phyloP scores from a whole-genome alignment of 345 rosid genomes.

The Adansonia digitata region DNA sequence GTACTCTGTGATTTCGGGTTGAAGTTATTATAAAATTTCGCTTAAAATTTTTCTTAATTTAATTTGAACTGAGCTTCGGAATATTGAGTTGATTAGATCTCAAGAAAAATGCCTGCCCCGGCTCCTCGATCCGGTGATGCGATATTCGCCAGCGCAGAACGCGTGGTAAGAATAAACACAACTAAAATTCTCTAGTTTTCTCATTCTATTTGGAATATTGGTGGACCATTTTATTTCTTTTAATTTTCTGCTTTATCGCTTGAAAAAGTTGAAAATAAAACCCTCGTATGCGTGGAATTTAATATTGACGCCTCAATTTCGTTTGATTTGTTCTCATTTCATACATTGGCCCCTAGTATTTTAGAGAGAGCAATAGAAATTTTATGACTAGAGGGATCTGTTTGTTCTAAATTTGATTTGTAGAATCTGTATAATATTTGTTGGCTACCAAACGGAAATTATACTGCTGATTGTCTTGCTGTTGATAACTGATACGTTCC shows the following conservation, averaged over 20 bases:
- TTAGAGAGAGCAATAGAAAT: background rate
- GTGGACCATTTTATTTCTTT: background rate
- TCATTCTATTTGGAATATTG: background rate
- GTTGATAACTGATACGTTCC: background rate
- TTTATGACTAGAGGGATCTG: background rate
- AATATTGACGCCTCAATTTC: background rate
- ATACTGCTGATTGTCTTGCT: background rate
- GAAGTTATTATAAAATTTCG: background rate
- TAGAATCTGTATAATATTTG: background rate
- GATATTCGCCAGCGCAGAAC: slow-evolving; percentile 79
- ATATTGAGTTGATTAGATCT: slow-evolving; percentile 14
- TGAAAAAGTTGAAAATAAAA: background rate
- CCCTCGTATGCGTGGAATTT: background rate
- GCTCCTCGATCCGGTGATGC: slow-evolving; percentile 94
- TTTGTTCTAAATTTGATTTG: background rate
- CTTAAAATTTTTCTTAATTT: background rate
- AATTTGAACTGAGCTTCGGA: background rate
- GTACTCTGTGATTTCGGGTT: background rate
- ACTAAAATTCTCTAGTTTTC: background rate
- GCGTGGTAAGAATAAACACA: slow-evolving; percentile 47
- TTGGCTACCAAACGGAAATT: background rate
- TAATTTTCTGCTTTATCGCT: background rate
- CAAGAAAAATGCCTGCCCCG: slow-evolving; percentile 48
- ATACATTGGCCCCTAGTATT: background rate
- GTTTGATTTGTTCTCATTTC: background rate